These are phyloP conservation scores for Scalesia atractyloides DNA, from an alignment of 129 eudicot genomes.

Conservation along the genomic window DNA sequence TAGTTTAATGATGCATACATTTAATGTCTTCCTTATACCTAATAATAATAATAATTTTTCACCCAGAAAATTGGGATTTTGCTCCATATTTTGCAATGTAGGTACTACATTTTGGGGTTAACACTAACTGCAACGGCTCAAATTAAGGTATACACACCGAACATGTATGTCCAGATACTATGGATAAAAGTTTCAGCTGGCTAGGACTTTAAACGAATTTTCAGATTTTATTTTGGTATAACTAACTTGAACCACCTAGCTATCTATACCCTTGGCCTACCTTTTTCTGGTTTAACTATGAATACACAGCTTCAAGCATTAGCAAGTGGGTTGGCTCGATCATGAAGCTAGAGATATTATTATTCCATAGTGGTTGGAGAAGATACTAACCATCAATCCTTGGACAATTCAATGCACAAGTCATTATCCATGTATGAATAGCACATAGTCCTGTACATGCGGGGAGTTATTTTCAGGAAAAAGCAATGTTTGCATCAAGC, in stretches of 20 bases:
- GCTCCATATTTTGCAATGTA: neutral
- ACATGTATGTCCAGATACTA: neutral
- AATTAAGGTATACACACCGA: neutral
- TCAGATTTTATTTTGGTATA: neutral
- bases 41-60: neutral
- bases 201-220: neutral
- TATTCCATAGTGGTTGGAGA: neutral
- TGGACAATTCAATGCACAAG: neutral
- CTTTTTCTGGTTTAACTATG: neutral
- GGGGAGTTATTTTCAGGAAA: neutral
- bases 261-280: neutral
- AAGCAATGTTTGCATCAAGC: slow-evolving; percentile 4
- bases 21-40: neutral
- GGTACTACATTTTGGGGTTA: neutral
- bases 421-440: neutral
- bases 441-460: neutral
- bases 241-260: neutral
- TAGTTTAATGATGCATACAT: neutral
- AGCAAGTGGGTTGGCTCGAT: neutral
- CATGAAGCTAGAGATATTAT: neutral
- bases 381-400: slow-evolving; percentile 10
- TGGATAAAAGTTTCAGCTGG: neutral
- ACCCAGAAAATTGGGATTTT: neutral
- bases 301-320: neutral
- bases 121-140: neutral